These are phyloP conservation scores for Globisporangium carolinianum DNA, from an alignment of 352 stramenopile genomes.

Conservation along the genomic window DNA sequence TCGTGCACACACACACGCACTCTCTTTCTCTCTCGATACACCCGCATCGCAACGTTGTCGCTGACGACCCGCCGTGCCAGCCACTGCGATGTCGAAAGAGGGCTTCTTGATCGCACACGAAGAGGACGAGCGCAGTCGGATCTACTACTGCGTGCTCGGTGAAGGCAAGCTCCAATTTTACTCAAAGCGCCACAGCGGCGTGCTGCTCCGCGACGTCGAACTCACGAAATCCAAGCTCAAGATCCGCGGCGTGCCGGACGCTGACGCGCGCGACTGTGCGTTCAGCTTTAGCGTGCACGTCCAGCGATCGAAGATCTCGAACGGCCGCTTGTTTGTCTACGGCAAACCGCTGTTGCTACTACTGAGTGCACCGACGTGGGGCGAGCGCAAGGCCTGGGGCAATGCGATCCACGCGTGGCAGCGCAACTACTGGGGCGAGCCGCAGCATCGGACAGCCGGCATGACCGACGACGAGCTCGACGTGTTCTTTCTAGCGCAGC, in stretches of 20 bases:
- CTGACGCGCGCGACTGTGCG: constrained; percentile 59
- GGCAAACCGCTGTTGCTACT: constrained; percentile 50
- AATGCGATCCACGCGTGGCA: constrained; percentile 85
- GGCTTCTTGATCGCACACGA: constrained; percentile 76
- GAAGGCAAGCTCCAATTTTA: constrained; percentile 75
- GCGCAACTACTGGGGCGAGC: constrained; percentile 82
- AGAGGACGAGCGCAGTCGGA: constrained; percentile 44
- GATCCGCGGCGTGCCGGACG: constrained; percentile 64
- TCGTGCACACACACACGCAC: no score
- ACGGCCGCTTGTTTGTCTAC: constrained; percentile 55
- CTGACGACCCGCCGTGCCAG: no score
- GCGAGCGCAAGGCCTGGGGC: constrained; percentile 78
- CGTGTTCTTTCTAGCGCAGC: constrained; percentile 69
- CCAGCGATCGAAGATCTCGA: constrained; percentile 65
- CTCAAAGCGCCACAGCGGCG: constrained; percentile 47
- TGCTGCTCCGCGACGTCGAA: constrained; percentile 54
- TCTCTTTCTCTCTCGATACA: no score
- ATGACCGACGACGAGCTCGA: constrained; percentile 56
- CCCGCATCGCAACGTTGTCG: no score
- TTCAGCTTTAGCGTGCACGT: constrained; percentile 73
- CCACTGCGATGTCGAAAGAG: constrained; percentile 89
- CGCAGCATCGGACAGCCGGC: constrained; percentile 41
- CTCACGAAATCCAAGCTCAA: constrained; percentile 75
- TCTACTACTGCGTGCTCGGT: constrained; percentile 77
- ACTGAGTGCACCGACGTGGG: constrained; percentile 63